Percentiles rank a stretch among this genome's conserved stretches.
Conservation (phyloP, 495 filamentous ascomycete genomes). For the Aspergillus sclerotiicarbonarius region DNA sequence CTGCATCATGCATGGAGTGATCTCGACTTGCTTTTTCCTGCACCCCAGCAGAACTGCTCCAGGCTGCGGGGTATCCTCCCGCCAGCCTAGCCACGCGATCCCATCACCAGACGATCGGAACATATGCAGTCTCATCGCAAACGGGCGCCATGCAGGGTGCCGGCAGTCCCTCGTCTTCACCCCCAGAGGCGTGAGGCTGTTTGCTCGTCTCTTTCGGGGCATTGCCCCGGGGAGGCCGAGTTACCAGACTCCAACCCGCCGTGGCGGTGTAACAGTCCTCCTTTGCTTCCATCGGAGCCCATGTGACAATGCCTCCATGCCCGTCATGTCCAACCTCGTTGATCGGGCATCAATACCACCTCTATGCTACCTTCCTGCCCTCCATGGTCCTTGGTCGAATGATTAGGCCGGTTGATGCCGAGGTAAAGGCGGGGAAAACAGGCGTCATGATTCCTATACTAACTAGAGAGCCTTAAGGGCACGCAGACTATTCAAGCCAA, state of each 20-base stretch:
- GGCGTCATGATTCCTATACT: too few species aligned
- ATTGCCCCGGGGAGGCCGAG: conserved; percentile 1
- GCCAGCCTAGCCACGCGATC: conserved; percentile 16
- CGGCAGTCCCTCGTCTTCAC: background rate
- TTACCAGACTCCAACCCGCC: conserved; percentile 4
- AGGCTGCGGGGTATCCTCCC: conserved; percentile 14
- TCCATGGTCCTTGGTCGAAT: background rate
- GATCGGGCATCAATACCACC: background rate
- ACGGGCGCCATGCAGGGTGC: background rate
- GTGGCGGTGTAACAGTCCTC: background rate
- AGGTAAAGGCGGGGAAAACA: too few species aligned
- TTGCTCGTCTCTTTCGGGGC: background rate
- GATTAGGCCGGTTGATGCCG: background rate
- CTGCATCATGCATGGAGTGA: conserved; percentile 5
- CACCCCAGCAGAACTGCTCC: background rate
- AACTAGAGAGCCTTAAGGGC: too few species aligned
- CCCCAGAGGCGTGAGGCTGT: conserved; percentile 1
- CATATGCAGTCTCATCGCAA: conserved; percentile 3
- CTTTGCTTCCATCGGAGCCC: background rate
- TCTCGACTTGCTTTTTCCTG: conserved; percentile 6
- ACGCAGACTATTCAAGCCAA: background rate
- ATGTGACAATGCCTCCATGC: background rate
- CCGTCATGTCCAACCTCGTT: background rate
- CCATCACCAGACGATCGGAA: conserved; percentile 17
- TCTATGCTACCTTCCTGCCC: background rate